Evolutionary conservation across 306 rosid species (phyloP).

Genomic region (Inga laurina): DNA sequence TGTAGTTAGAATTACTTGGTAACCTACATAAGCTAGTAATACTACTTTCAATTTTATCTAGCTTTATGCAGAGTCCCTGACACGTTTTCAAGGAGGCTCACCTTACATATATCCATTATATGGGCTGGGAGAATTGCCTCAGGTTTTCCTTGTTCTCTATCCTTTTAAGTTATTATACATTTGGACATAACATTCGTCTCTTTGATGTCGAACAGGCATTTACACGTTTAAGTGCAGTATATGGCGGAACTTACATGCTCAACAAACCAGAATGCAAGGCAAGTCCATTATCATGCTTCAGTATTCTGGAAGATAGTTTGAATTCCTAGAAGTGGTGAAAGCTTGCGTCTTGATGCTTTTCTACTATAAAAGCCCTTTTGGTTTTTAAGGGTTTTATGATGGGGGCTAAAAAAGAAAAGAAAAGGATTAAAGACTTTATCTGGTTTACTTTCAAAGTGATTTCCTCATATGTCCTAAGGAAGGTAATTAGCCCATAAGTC

Average conservation of each 20-base stretch:
- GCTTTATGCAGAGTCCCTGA: constrained; percentile 83
- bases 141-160: constrained; percentile 47
- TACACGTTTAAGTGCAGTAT: constrained; percentile 87
- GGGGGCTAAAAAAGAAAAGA: background rate
- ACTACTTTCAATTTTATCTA: constrained; percentile 36
- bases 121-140: constrained; percentile 87
- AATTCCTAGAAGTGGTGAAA: background rate
- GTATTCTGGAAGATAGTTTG: constrained; percentile 9
- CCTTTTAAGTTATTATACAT: constrained; percentile 10
- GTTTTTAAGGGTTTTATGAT: background rate
- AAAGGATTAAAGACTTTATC: background rate
- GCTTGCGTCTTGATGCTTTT: constrained; percentile 9
- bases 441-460: background rate
- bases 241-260: constrained; percentile 92
- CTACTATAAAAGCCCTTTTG: background rate
- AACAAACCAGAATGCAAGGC: constrained; percentile 86
- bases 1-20: background rate
- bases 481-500: background rate
- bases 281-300: constrained; percentile 25
- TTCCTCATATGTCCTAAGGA: background rate
- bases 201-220: constrained; percentile 54
- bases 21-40: constrained; percentile 12
- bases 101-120: constrained; percentile 87
- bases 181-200: constrained; percentile 21
- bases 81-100: constrained; percentile 93